Evolutionary conservation across 2,329 filamentous ascomycete species (phyloP).

Genomic region (Curvularia spicifera): DNA sequence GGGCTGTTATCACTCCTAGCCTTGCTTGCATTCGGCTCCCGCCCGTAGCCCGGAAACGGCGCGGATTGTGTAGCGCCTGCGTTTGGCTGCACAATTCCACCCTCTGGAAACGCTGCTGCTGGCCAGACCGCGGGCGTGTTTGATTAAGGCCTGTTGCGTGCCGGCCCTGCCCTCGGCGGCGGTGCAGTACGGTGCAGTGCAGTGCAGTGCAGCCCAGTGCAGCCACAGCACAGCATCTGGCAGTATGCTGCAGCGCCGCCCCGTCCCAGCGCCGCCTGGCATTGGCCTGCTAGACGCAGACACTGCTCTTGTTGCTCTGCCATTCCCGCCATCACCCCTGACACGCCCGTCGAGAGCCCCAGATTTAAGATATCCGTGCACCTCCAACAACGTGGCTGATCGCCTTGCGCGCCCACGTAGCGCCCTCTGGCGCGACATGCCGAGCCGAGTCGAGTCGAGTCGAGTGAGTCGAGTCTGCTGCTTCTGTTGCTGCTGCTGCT

Average conservation of each 20-base stretch:
- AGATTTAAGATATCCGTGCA: constrained; percentile 12
- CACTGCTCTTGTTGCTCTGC: background rate
- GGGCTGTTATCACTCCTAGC: constrained; percentile 23
- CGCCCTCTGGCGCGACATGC: background rate
- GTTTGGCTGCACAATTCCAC: constrained; percentile 27
- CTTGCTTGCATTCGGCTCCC: constrained; percentile 31
- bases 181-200: background rate
- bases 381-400: constrained; percentile 16
- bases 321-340: background rate
- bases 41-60: constrained; percentile 25
- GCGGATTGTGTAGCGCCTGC: constrained; percentile 14
- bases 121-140: constrained; percentile 23
- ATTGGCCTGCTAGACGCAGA: constrained; percentile 9
- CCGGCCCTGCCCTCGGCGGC: too few species aligned
- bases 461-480: too few species aligned
- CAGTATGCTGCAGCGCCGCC: constrained; percentile 11
- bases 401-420: constrained; percentile 1
- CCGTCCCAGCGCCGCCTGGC: background rate
- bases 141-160: background rate
- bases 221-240: constrained; percentile 8
- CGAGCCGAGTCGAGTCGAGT: background rate
- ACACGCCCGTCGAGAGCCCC: constrained; percentile 2
- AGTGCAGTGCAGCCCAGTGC: constrained; percentile 10
- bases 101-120: background rate
- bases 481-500: background rate